Conservation (phyloP, 1,139 yeast species). For the Lizanozyma gosingica region DNA sequence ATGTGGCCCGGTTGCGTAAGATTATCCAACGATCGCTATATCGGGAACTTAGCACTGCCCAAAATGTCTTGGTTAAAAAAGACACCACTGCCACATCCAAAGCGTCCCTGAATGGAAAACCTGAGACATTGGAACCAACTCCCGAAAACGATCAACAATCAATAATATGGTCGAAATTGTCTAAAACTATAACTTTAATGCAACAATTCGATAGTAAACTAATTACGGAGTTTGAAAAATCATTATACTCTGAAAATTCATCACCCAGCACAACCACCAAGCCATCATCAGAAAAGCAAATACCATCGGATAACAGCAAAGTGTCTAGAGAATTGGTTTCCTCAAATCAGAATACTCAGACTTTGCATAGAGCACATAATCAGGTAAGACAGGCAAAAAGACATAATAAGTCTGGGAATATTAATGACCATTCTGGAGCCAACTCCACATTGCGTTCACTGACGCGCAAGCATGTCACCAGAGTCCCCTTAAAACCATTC, state of each 20-base stretch:
- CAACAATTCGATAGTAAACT: slow-evolving; percentile 63
- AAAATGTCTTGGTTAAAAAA: slow-evolving; percentile 1
- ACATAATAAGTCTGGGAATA: too few relatives aligned
- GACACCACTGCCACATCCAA: slow-evolving; percentile 12
- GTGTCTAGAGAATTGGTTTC: too few relatives aligned
- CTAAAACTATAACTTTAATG: slow-evolving; percentile 52
- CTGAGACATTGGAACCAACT: slow-evolving; percentile 2
- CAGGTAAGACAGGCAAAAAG: too few relatives aligned
- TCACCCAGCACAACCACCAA: background rate
- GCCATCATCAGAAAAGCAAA: background rate
- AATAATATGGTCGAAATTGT: slow-evolving; percentile 30
- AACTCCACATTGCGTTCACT: too few relatives aligned
- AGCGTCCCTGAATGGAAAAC: slow-evolving; percentile 1
- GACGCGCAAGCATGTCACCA: too few relatives aligned
- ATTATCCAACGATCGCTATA: slow-evolving; percentile 33
- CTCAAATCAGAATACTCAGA: too few relatives aligned
- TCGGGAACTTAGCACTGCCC: slow-evolving; percentile 15
- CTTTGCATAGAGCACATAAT: too few relatives aligned
- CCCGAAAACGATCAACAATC: slow-evolving; percentile 6
- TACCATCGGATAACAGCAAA: too few relatives aligned
- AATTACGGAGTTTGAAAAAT: slow-evolving; percentile 58
- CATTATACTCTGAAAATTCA: background rate
- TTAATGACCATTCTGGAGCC: too few relatives aligned
- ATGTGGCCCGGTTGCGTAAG: slow-evolving; percentile 37
- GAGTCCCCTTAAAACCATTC: background rate